Conservation (phyloP, 306 rosid genomes). For the Fragaria vesca region DNA sequence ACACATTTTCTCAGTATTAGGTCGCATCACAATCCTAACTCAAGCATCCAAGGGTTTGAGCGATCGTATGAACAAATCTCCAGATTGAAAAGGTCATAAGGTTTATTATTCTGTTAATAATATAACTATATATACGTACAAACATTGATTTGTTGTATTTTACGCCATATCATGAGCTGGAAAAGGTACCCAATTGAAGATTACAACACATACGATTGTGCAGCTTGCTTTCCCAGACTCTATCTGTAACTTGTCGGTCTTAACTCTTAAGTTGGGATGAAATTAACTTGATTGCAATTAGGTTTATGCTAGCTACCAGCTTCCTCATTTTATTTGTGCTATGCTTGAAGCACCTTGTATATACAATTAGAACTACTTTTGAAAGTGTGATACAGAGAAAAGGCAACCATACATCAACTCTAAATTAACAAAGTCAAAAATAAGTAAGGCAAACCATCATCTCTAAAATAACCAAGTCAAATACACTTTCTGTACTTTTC, state of each 20-base stretch:
- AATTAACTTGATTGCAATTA: neutral
- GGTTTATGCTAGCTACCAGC: neutral
- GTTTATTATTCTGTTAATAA: neutral
- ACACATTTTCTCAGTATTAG: neutral
- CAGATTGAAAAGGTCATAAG: neutral
- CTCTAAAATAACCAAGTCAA: constrained; percentile 7
- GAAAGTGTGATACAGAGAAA: constrained; percentile 16
- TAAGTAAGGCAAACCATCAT: neutral
- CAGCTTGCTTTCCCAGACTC: neutral
- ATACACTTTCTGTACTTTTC: constrained; percentile 5
- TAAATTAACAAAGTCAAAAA: constrained; percentile 11
- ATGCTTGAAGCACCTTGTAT: constrained; percentile 19
- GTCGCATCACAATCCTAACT: constrained; percentile 1
- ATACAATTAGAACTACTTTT: neutral
- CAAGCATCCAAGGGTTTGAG: neutral
- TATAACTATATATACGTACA: neutral
- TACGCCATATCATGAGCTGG: neutral
- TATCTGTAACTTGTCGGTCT: neutral
- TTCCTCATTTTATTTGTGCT: neutral
- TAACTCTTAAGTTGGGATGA: neutral
- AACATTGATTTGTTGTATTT: neutral
- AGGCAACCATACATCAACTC: neutral
- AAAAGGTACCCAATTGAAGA: neutral
- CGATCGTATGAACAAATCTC: neutral
- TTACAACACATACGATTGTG: neutral